A percentile compares a stretch with the other conserved stretches of the same genome.
These are phyloP conservation scores for Cynanchum wilfordii DNA, from an alignment of 257 asterid genomes.

Conservation along the genomic window DNA sequence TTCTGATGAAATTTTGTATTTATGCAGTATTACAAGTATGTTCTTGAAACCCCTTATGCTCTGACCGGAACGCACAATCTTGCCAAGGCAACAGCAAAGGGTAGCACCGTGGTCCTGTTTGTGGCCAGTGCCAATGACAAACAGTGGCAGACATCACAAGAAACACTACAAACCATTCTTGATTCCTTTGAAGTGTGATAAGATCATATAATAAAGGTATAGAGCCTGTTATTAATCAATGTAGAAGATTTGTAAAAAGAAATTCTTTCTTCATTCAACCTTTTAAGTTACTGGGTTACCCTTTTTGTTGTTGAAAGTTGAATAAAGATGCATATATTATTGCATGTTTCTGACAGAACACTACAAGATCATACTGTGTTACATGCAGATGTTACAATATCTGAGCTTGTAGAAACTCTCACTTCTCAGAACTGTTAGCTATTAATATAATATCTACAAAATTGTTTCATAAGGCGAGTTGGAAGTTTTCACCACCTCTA, in stretches of 20 bases:
- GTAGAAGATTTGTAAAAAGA: not conserved
- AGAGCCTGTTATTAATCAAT: not conserved
- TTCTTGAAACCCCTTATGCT: conserved; percentile 88
- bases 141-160: conserved; percentile 72
- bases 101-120: conserved; percentile 76
- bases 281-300: not conserved
- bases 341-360: conserved; percentile 7
- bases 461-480: conserved; percentile 22
- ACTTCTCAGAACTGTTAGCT: conserved; percentile 9
- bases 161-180: conserved; percentile 70
- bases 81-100: conserved; percentile 93
- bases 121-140: conserved; percentile 92
- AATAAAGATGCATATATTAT: not conserved
- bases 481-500: not conserved
- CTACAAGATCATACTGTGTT: not conserved
- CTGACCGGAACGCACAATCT: conserved; percentile 91
- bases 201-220: not conserved
- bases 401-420: not conserved
- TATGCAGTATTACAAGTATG: conserved; percentile 81
- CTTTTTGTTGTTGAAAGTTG: not conserved
- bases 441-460: conserved; percentile 50
- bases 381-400: not conserved
- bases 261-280: not conserved
- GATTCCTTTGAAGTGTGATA: conserved; percentile 74
- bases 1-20: not conserved